Conservation (phyloP, 179 eudicot species). For the Vitellaria paradoxa region DNA sequence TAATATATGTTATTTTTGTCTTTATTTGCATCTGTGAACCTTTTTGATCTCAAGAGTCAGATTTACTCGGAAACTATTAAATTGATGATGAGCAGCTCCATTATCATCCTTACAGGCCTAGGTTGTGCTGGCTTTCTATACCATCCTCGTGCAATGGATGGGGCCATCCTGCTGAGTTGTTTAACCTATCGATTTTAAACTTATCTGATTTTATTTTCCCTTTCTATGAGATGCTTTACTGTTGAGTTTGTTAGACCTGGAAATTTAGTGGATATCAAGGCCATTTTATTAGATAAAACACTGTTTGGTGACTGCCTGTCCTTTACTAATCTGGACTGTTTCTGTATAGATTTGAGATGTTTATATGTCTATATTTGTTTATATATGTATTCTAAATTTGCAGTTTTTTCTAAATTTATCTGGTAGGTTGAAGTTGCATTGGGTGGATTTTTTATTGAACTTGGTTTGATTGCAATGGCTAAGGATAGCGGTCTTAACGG, state of each 20-base stretch:
- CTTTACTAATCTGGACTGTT: background rate
- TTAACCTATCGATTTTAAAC: background rate
- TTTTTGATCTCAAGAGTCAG: background rate
- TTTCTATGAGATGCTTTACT: background rate
- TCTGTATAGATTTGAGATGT: background rate
- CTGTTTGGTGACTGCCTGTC: background rate
- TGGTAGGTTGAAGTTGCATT: background rate
- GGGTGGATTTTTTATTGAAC: background rate
- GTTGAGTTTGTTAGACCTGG: background rate
- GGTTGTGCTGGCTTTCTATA: background rate
- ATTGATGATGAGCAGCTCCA: background rate
- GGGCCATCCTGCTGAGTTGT: background rate
- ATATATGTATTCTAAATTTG: background rate
- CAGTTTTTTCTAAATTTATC: background rate
- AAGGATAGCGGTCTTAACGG: background rate
- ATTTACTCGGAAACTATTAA: background rate
- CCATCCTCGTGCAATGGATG: slow-evolving; percentile 2
- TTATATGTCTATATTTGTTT: background rate
- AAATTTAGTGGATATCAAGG: background rate
- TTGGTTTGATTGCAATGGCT: background rate
- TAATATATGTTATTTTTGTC: background rate
- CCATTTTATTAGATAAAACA: background rate
- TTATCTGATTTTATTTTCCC: background rate
- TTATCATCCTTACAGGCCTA: background rate
- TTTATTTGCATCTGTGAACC: background rate